Evolutionary conservation across 2,329 filamentous ascomycete species (phyloP), one percentile per base, ranked within the genome.

Genomic region (Atkinsonella texensis): DNA sequence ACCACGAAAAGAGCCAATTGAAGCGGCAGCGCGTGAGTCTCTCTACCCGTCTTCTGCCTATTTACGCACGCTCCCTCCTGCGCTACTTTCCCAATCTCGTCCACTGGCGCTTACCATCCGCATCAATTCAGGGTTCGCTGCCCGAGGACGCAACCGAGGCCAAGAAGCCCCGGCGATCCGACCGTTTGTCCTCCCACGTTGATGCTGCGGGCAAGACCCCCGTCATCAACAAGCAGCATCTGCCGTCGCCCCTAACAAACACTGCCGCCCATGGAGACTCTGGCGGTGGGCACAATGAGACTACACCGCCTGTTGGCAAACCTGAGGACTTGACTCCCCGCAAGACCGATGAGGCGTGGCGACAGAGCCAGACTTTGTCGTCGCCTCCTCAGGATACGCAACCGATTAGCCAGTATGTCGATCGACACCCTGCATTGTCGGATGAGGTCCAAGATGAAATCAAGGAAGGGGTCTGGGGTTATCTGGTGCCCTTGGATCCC

Each of bases 401-500:
- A 57, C 72, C 72, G 61, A 82, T 89, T 43, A 70, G 67, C 53
- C 93, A 98, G 69, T 87, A 85, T 61, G 70, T 87, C 39, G 83
- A 88, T 57, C 83, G 85, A 2, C 80, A 88, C 31, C 73, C 80
- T 53, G 78, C 80, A 28, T 77, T 91, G 46, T 83, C 83, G 11
- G 87, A 90, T 56, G 89, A 95, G 52, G 87, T 94, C 4, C 80
- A 90, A 56, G 87, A 95, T 63, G 89, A 95, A 69, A 80, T 74
- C 55, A 76, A 80, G 45, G 87, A 95, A 65, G 89, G 89, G 9
- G 89, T 97, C 1, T 98, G 93, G 93, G 94, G 94, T 12, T 98
- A 97, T 62, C 74, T 98, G 5, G 80, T 95, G 50, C 89, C 91
- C 2, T 71, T 95, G 23, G 84, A 91, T 62, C 76, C 79, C 49